Evolutionary conservation across 108 stramenopile species (phyloP), one percentile per base, ranked within the genome.

Genomic region (Nitzschia putrida): DNA sequence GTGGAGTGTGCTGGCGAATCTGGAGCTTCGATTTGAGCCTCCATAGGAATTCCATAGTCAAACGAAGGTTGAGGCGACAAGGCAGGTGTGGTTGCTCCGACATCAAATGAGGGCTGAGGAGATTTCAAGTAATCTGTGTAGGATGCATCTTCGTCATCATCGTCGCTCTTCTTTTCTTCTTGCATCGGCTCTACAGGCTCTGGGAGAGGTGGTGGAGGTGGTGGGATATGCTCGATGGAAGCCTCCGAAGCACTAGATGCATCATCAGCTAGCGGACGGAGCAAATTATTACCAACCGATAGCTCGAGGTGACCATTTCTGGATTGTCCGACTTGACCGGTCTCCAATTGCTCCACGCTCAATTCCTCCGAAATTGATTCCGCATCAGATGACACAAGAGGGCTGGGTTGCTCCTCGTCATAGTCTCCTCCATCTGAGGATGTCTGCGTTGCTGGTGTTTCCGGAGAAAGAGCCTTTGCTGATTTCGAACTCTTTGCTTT

Each of bases 381-480:
- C 2, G 3, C 18, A 18, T 18, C 47, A 18, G 18, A 18, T 49
- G 47, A 18, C 47, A 49, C 47, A 49, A 49, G 47, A 23, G 18
- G 16, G 44, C 43, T 44, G 2, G 43, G 43, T 12, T 63, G 18
- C 2, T 63, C 24, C 21, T 54, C 50, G 23, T 74, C 74, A 9
- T 68, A 66, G 3, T 57, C 56, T 18, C 25, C 45, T 61, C 69
- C 75, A 20, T 76, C 45, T 26, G 69, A 64, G 5, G 75, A 69
- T 18, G 42, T 56, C 16, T 69, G 34, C 2, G 68, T 69, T 5
- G 52, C 14, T 24, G 61, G 57, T 29, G 75, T 76, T 11, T 61
- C 25, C 0, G 75, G 75, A 43, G 74, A 61, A 22, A 54, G 56
- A 16, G 41, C 37, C 37, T 55, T n/a, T 0, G 6, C 20, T 18